Conservation (phyloP, 1,284 basidiomycete species). For the Austroboletus novae-zelandiae region DNA sequence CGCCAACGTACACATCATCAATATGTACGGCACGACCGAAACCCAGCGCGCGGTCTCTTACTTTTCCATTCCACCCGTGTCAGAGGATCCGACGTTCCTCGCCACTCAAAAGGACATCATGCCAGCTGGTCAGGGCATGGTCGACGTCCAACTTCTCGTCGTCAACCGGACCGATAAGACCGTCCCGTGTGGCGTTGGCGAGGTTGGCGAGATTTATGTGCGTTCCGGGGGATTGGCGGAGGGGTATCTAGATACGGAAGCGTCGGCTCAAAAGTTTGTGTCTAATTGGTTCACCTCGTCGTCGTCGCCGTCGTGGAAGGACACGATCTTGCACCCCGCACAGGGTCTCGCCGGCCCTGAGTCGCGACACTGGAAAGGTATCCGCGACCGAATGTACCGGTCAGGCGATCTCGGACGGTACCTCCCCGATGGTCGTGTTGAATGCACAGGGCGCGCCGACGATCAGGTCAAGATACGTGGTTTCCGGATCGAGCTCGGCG, state of each 20-base stretch:
- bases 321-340: constrained; percentile 67
- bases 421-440: constrained; percentile 89
- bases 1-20: constrained; percentile 91
- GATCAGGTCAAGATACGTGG: constrained; percentile 99
- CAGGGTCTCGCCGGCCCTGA: constrained; percentile 63
- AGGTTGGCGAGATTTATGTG: constrained; percentile 99
- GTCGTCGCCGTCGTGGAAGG: constrained; percentile 51
- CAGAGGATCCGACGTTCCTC: constrained; percentile 86
- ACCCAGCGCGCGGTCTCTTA: constrained; percentile 99
- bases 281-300: constrained; percentile 81
- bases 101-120: constrained; percentile 97
- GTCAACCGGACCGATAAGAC: constrained; percentile 92
- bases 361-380: constrained; percentile 89
- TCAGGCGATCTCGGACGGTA: constrained; percentile 97
- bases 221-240: constrained; percentile 95
- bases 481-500: constrained; percentile 98
- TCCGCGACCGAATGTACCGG: constrained; percentile 97
- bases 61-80: constrained; percentile 88
- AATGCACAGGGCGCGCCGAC: constrained; percentile 96
- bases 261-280: constrained; percentile 90
- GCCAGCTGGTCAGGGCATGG: constrained; percentile 97
- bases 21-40: constrained; percentile 99
- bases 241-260: constrained; percentile 86
- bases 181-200: constrained; percentile 90
- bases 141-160: constrained; percentile 96